Conservation (phyloP, 1,284 basidiomycete species). For the Pulchroboletus neoregius region DNA sequence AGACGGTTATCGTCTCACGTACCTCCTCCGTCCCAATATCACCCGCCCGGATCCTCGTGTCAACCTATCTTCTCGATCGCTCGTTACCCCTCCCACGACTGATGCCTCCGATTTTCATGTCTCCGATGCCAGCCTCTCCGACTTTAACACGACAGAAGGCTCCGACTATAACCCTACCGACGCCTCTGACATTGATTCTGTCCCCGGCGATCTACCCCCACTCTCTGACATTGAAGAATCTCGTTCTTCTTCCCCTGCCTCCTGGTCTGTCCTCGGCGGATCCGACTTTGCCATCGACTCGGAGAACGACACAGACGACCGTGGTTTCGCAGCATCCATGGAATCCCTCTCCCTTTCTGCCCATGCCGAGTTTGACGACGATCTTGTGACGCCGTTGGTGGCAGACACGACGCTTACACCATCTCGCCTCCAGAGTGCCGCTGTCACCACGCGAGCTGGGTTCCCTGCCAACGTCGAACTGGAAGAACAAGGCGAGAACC, state of each 20-base stretch:
- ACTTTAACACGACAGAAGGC: constrained; percentile 16
- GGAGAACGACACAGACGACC: neutral
- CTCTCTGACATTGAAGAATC: constrained; percentile 31
- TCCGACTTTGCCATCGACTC: constrained; percentile 13
- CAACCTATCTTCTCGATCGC: constrained; percentile 4
- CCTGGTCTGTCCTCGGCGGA: constrained; percentile 20
- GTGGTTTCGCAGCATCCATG: constrained; percentile 17
- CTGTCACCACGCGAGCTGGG: neutral
- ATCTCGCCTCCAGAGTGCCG: neutral
- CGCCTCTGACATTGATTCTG: constrained; percentile 20
- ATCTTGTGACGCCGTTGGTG: neutral
- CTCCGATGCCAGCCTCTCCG: constrained; percentile 33
- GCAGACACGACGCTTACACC: constrained; percentile 12
- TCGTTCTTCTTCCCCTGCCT: constrained; percentile 12
- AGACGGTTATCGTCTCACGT: constrained; percentile 60
- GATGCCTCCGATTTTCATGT: constrained; percentile 47
- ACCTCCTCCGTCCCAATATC: constrained; percentile 72
- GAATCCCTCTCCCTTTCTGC: constrained; percentile 32
- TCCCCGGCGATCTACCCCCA: constrained; percentile 12
- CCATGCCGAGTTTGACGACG: constrained; percentile 1
- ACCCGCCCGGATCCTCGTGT: constrained; percentile 47
- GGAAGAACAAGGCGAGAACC: neutral
- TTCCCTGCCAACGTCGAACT: neutral
- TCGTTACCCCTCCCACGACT: constrained; percentile 71
- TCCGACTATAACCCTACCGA: constrained; percentile 15